These are phyloP conservation scores for Albatrellus ellisii DNA, from an alignment of 768 basidiomycete genomes.

Conservation along the genomic window DNA sequence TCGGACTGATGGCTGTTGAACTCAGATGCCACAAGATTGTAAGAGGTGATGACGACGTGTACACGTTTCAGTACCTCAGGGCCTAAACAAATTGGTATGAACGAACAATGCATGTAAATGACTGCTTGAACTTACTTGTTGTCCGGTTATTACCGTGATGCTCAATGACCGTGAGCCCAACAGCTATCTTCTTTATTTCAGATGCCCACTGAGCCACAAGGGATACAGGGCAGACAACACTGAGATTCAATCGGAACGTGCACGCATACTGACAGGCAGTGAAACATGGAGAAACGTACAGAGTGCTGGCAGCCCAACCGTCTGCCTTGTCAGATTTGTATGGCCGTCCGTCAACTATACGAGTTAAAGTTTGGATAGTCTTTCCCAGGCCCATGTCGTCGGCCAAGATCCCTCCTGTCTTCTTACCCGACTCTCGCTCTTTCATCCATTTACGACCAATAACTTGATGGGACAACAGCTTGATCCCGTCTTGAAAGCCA, in stretches of 20 bases:
- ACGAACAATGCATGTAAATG: not conserved
- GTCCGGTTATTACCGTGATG: conserved; percentile 76
- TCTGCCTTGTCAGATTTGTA: conserved; percentile 54
- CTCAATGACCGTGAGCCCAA: conserved; percentile 52
- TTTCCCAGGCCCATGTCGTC: conserved; percentile 88
- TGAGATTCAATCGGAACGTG: conserved; percentile 17
- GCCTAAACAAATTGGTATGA: conserved; percentile 28
- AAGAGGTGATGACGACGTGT: conserved; percentile 80
- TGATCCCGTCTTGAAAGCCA: conserved; percentile 61
- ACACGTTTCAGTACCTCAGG: conserved; percentile 35
- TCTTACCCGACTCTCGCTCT: conserved; percentile 67
- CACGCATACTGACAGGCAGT: not conserved
- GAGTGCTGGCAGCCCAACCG: conserved; percentile 58
- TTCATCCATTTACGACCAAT: conserved; percentile 82
- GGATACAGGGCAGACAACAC: conserved; percentile 79
- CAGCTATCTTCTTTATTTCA: conserved; percentile 66
- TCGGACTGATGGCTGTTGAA: conserved; percentile 37
- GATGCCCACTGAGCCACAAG: conserved; percentile 86
- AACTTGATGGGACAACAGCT: conserved; percentile 78
- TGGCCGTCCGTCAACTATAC: conserved; percentile 75
- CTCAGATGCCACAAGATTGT: conserved; percentile 74
- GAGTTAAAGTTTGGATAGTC: conserved; percentile 82
- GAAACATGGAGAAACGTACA: conserved; percentile 32
- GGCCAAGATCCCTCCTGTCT: conserved; percentile 78
- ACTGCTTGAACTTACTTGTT: conserved; percentile 33